A percentile compares a stretch with the other conserved stretches of the same genome.
Conservation (phyloP, 805 yeast genomes). For the Saturnispora zaruensis region DNA sequence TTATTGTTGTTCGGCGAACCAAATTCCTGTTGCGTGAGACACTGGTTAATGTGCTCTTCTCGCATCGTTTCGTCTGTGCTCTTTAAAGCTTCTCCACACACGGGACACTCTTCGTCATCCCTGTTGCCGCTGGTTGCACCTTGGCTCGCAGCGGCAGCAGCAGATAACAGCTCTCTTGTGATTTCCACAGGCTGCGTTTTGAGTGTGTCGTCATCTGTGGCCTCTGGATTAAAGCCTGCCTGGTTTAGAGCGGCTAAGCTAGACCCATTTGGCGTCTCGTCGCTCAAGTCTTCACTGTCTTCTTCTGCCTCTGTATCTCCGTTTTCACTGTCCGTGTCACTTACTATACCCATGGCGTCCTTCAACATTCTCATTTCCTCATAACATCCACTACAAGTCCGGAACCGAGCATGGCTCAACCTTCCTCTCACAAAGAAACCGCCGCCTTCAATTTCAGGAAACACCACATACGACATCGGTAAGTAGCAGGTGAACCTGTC, state of each 20-base stretch:
- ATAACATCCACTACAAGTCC: constrained; percentile 70
- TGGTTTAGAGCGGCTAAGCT: background rate
- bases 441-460: constrained; percentile 19
- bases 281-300: background rate
- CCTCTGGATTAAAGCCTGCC: background rate
- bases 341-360: constrained; percentile 29
- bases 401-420: constrained; percentile 46
- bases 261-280: background rate
- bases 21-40: constrained; percentile 53
- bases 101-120: constrained; percentile 36
- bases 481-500: constrained; percentile 42
- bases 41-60: constrained; percentile 62
- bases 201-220: background rate
- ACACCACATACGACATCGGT: constrained; percentile 52
- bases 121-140: constrained; percentile 8
- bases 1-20: constrained; percentile 44
- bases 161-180: constrained; percentile 9
- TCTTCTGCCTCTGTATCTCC: constrained; percentile 1
- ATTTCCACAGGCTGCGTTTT: constrained; percentile 15
- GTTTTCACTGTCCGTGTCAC: background rate
- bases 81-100: constrained; percentile 29
- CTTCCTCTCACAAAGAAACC: constrained; percentile 8
- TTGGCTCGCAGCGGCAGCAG: background rate
- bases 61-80: constrained; percentile 26
- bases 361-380: constrained; percentile 49